Evolutionary conservation across 2,329 filamentous ascomycete genomes (phyloP).

Genomic region (Arthrobotrys sinensis): DNA sequence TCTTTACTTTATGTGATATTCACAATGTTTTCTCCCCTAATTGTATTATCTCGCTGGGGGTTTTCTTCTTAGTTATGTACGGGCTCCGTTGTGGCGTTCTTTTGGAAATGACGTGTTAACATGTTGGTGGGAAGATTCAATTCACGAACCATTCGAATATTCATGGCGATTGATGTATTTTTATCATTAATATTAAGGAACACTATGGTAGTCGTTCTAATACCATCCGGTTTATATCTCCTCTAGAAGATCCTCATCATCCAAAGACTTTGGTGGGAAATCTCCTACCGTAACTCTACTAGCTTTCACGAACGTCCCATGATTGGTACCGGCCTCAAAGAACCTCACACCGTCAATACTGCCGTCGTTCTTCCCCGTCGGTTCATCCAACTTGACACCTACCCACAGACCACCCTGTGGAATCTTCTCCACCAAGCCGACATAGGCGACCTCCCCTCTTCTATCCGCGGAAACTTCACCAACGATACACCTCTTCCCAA

Average conservation of each 20-base stretch:
- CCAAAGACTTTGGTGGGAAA: constrained; percentile 71
- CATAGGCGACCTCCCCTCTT: constrained; percentile 79
- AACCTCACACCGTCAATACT: constrained; percentile 78
- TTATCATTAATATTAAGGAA: constrained; percentile 21
- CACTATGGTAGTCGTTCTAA: background rate
- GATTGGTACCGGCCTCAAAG: constrained; percentile 77
- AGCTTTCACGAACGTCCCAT: constrained; percentile 83
- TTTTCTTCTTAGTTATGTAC: background rate
- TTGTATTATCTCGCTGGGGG: background rate
- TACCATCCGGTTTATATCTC: constrained; percentile 75
- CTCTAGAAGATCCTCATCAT: constrained; percentile 78
- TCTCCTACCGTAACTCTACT: constrained; percentile 84
- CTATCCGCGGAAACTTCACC: constrained; percentile 77
- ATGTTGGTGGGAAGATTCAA: constrained; percentile 7
- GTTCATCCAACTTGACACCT: constrained; percentile 82
- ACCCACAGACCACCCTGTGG: constrained; percentile 79
- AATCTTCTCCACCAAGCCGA: constrained; percentile 82
- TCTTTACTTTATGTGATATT: background rate
- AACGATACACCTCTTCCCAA: constrained; percentile 77
- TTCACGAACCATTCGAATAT: constrained; percentile 4
- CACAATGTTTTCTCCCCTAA: background rate
- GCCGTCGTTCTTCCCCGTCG: constrained; percentile 86
- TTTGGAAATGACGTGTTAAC: background rate
- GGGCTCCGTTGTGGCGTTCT: constrained; percentile 7
- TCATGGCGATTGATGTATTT: constrained; percentile 27